Evolutionary conservation across 2,329 filamentous ascomycete genomes (phyloP).

Genomic region (Fusarium staphyleae): DNA sequence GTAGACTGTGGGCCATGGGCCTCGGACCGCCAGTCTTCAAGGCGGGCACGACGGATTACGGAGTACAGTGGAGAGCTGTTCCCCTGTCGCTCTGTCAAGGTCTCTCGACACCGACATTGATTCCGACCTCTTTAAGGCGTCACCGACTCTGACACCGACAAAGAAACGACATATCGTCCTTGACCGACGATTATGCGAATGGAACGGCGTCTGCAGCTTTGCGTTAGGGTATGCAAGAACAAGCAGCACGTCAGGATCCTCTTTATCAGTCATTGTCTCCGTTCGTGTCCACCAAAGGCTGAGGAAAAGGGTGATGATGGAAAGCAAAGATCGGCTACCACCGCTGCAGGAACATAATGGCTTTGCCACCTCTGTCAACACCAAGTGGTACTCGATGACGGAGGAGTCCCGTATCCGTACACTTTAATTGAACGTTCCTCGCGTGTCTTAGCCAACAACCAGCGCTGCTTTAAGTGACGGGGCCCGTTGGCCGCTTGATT

Average conservation of each 20-base stretch:
- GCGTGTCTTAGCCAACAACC: slow-evolving; percentile 34
- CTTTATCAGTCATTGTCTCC: slow-evolving; percentile 19
- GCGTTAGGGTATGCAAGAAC: slow-evolving; percentile 35
- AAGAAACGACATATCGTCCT: slow-evolving; percentile 25
- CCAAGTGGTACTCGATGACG: slow-evolving; percentile 21
- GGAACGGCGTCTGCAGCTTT: slow-evolving; percentile 26
- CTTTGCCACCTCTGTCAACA: slow-evolving; percentile 10
- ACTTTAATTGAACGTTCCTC: slow-evolving; percentile 16
- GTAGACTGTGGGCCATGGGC: slow-evolving; percentile 25
- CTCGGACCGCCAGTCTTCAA: slow-evolving; percentile 31
- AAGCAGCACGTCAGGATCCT: slow-evolving; percentile 16
- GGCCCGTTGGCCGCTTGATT: slow-evolving; percentile 17
- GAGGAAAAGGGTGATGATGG: slow-evolving; percentile 16
- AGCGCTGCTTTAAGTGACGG: slow-evolving; percentile 37
- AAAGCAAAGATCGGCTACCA: slow-evolving; percentile 28
- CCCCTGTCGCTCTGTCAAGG: slow-evolving; percentile 27
- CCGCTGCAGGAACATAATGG: slow-evolving; percentile 24
- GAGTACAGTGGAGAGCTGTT: slow-evolving; percentile 32
- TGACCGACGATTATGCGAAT: slow-evolving; percentile 38
- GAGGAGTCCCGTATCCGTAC: slow-evolving; percentile 10
- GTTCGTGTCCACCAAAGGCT: slow-evolving; percentile 19
- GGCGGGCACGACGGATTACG: slow-evolving; percentile 32
- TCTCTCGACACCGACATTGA: slow-evolving; percentile 40
- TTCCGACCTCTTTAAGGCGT: slow-evolving; percentile 34
- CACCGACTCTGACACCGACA: slow-evolving; percentile 38